A percentile compares a stretch with the other conserved stretches of the same genome.
These are phyloP conservation scores for Carnegiea gigantea DNA, from an alignment of 179 eudicot species.

Conservation along the genomic window DNA sequence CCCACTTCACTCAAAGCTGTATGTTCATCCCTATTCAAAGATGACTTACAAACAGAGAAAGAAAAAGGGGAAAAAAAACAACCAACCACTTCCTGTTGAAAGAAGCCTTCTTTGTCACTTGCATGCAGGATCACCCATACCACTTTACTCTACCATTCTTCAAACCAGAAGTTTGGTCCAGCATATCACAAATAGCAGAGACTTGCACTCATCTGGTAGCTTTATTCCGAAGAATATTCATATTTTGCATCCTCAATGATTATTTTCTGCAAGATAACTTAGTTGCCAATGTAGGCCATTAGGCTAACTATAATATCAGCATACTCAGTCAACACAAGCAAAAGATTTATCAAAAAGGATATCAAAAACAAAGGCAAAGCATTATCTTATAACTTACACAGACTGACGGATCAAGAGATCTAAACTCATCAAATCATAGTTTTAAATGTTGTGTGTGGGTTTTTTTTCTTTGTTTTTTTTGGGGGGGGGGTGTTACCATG, in stretches of 20 bases:
- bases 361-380: conserved; percentile 3
- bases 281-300: neutral
- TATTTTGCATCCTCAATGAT: neutral
- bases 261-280: neutral
- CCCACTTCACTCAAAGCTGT: neutral
- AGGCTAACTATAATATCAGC: neutral
- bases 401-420: neutral
- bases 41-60: neutral
- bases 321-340: neutral
- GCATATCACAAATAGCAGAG: neutral
- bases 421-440: neutral
- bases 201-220: neutral
- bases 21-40: neutral
- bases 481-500: neutral
- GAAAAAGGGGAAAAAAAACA: no score
- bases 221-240: neutral
- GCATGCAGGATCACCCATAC: neutral
- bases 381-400: neutral
- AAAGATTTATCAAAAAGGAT: neutral
- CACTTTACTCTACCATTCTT: conserved; percentile 10
- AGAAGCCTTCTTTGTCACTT: neutral
- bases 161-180: conserved; percentile 9
- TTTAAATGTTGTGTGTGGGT: neutral
- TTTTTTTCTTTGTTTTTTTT: neutral
- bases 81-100: conserved; percentile 4